Percentiles rank a stretch among this genome's conserved stretches.
phyloP scores from a whole-genome alignment of 1,284 basidiomycete genomes.

The Veloboletus limbatus region DNA sequence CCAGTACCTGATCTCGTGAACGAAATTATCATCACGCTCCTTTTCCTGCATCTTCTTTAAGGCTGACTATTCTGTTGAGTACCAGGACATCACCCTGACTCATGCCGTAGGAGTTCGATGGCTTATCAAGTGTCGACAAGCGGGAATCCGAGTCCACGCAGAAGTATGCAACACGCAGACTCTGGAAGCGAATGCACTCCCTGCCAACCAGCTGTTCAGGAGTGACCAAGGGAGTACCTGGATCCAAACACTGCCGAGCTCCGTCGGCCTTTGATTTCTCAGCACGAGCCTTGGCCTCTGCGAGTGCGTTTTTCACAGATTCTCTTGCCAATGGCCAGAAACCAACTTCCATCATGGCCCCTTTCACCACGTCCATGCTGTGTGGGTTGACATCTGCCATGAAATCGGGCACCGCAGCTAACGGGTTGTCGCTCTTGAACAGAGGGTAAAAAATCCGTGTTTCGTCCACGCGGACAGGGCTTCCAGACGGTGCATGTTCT shows the following conservation, averaged over 20 bases:
- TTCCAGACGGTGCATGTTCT: slow-evolving; percentile 73
- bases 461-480: slow-evolving; percentile 85
- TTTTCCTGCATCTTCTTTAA: slow-evolving; percentile 97
- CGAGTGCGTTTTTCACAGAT: slow-evolving; percentile 62
- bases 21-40: slow-evolving; percentile 19
- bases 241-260: slow-evolving; percentile 35
- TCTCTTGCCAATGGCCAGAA: slow-evolving; percentile 85
- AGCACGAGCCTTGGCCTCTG: slow-evolving; percentile 66
- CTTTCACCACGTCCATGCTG: slow-evolving; percentile 75
- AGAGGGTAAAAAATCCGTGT: slow-evolving; percentile 90
- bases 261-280: slow-evolving; percentile 49
- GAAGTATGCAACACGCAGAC: slow-evolving; percentile 94
- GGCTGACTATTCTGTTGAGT: slow-evolving; percentile 89
- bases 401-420: slow-evolving; percentile 66
- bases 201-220: slow-evolving; percentile 85
- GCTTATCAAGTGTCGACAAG: slow-evolving; percentile 61
- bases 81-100: slow-evolving; percentile 77
- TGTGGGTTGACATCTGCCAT: slow-evolving; percentile 76
- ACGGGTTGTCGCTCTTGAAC: slow-evolving; percentile 93
- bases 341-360: slow-evolving; percentile 85
- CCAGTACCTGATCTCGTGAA: not conserved
- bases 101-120: slow-evolving; percentile 42
- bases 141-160: slow-evolving; percentile 85
- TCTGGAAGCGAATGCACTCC: slow-evolving; percentile 96
- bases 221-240: slow-evolving; percentile 65